Conservation (phyloP, 1,284 basidiomycete species). For the Meripilus lineatus region DNA sequence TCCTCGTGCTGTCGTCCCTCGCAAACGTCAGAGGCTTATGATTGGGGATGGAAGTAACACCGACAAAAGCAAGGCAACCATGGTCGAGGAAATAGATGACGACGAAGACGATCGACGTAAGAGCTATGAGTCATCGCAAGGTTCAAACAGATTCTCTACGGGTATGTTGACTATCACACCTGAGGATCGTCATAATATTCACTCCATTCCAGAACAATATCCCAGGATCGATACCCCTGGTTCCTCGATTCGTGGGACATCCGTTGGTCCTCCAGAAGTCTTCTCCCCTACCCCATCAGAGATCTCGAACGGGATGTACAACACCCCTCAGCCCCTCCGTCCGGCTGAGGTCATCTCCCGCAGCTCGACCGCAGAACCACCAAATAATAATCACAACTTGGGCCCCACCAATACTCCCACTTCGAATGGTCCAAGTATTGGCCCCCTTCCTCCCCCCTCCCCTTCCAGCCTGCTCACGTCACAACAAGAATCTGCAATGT, state of each 20-base stretch:
- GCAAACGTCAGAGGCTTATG: slow-evolving; percentile 54
- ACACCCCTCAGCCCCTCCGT: slow-evolving; percentile 11
- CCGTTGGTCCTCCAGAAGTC: slow-evolving; percentile 22
- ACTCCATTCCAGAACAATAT: slow-evolving; percentile 25
- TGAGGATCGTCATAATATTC: no score
- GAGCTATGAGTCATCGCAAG: slow-evolving; percentile 10
- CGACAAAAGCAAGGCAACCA: slow-evolving; percentile 32
- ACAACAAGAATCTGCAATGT: slow-evolving; percentile 36
- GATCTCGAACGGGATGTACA: slow-evolving; percentile 7
- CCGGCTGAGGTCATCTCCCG: slow-evolving; percentile 16
- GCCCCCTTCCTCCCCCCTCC: slow-evolving; percentile 18
- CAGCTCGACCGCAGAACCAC: slow-evolving; percentile 12
- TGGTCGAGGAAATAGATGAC: slow-evolving; percentile 35
- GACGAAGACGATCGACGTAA: slow-evolving; percentile 29
- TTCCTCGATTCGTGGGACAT: slow-evolving; percentile 15
- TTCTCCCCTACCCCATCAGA: slow-evolving; percentile 18
- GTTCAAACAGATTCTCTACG: no score
- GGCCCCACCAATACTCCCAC: neutral
- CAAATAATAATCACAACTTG: slow-evolving; percentile 5
- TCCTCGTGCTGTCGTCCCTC: slow-evolving; percentile 44
- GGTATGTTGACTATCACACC: no score
- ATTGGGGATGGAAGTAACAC: slow-evolving; percentile 50
- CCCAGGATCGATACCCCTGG: slow-evolving; percentile 29
- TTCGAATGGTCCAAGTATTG: neutral
- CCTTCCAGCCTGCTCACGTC: slow-evolving; percentile 19